Base-by-base conservation (phyloP, 305 asterid species). In the Euphrasia arctica region DNA sequence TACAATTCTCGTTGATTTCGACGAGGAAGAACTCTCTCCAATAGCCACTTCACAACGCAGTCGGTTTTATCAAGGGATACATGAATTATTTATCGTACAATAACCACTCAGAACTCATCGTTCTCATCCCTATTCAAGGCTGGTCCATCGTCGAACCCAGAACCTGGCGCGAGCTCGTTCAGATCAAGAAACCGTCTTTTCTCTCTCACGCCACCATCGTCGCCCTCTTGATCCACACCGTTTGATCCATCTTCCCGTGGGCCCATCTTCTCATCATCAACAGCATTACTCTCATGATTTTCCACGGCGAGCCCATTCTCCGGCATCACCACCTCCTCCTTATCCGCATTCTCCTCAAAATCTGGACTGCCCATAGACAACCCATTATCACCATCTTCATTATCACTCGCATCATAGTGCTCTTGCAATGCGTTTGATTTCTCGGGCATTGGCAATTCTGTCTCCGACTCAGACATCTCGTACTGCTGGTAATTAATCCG, bases 111-210 rank as follows among this genome's bases (percentile, higher is more conserved):
- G 70, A 85, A 75, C 41, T 81, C 88, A 4, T 55, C 84, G 8
- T 77, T 5, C 0, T 45, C 94, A 14, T 79, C 95, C 77, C 75
- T 84, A 75, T 59, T 73, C 14, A 89, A 70, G 79, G 70, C 65
- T 42, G 91, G 91, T 5, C 89, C 89, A 64, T 93, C 96, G 1
- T 93, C 96, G 27, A 88, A 77, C 60, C 95, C 96, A 56, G 96
- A 80, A 63, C 91, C 91, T 0, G 97, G 99, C 56, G 97, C 99
- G n/a, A 94, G 97, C 83, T 94, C 88, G 13, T 94, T 94, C 28
- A 94, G 74, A 80, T 94, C 99, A 76, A 94, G 97, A 79, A 88
- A 94, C 5, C 75, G 95, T 69, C 88, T 77, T 74, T 81, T 82
- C 61, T 68, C 67, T 5, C 65, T 2, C 22, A 8, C 56, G 2